phyloP scores from a whole-genome alignment of 768 basidiomycete genomes.

The Naganishia friedmannii region DNA sequence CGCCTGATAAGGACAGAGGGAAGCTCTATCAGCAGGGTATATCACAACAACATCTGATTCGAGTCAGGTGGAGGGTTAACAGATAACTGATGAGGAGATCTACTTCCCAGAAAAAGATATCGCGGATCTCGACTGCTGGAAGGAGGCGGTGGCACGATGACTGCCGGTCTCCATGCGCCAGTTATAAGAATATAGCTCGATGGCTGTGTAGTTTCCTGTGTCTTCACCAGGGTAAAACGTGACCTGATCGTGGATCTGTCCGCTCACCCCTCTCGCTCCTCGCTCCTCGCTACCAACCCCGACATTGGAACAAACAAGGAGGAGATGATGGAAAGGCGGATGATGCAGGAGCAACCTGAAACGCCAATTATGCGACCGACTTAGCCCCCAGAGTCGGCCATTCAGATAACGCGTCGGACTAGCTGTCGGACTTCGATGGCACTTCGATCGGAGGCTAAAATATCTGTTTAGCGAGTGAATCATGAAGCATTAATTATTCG shows the following conservation, averaged over 20 bases:
- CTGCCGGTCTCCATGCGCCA: no score
- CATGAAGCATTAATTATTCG: background rate
- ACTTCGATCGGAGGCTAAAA: background rate
- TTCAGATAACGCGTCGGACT: background rate
- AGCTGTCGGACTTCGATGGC: background rate
- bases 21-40: no score
- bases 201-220: no score
- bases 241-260: background rate
- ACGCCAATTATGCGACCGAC: background rate
- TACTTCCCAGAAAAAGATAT: no score
- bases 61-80: no score
- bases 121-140: no score
- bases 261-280: background rate
- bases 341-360: background rate
- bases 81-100: no score
- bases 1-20: background rate
- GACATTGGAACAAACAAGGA: background rate
- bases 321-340: background rate
- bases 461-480: background rate
- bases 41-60: no score
- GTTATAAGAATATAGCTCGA: no score
- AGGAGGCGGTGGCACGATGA: no score
- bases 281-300: background rate
- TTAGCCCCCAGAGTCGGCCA: no score
- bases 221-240: background rate